Base-by-base conservation (phyloP, 805 yeast genomes). In the Zygosaccharomyces bisporus region DNA sequence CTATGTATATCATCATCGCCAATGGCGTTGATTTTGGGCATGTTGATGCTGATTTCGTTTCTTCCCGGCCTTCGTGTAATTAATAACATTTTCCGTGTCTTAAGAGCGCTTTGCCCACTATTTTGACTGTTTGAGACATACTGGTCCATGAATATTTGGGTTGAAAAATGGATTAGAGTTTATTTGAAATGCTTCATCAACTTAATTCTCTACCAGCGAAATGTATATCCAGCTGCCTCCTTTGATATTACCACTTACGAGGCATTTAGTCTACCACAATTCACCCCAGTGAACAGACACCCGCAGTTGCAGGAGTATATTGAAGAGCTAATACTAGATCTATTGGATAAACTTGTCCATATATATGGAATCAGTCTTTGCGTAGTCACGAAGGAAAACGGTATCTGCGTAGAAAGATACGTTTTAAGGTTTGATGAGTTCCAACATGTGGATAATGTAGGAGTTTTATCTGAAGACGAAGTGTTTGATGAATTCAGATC, bases 1-100 rank as follows among this genome's bases (percentile, higher is more conserved):
- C 75, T 71, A 52, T 85, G 86, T 5, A 89, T 73, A 53, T 90
- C 95, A 7, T 55, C 53, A 1, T 51, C 51, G 27, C 69, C 70
- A 20, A 81, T 76, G 4, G 70, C 69, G 25, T 56, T 46, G 12
- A 72, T 65, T 39, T 45, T 49, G 29, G 48, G 31, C 55, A 51
- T 50, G 17, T 21, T n/a, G 13, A 20, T 7, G 31, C 12, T 23
- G n/a, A n/a, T n/a, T n/a, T n/a, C n/a, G n/a, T n/a, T n/a, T n/a
- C n/a, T n/a, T n/a, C n/a, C n/a, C n/a, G n/a, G n/a, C n/a, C n/a
- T n/a, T n/a, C n/a, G n/a, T n/a, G n/a, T n/a, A n/a, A n/a, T n/a
- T n/a, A n/a, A 21, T 21, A 21, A 21, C 25, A 9, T 21, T 21
- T 21, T 21, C 25, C 25, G 9, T 9, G 9, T 21, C 8, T 6